phyloP scores from a whole-genome alignment of 1,284 basidiomycete species.

The Puccinia novopanici region DNA sequence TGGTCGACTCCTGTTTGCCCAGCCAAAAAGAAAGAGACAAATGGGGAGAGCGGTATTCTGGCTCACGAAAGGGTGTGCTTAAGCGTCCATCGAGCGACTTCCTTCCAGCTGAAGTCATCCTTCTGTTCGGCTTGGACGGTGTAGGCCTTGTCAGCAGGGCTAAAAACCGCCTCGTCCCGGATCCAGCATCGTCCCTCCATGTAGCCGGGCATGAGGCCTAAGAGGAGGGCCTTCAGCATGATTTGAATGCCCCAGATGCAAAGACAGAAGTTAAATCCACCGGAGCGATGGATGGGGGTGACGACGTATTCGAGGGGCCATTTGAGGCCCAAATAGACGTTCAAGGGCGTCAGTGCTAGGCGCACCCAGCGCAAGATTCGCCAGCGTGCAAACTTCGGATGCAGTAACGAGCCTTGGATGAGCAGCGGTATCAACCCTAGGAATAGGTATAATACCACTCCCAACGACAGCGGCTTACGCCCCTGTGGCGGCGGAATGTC shows the following conservation, averaged over 20 bases:
- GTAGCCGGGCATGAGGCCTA: slow-evolving; percentile 9
- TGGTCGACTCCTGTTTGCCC: background rate
- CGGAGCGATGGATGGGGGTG: background rate
- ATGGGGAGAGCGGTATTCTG: background rate
- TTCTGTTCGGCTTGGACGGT: background rate
- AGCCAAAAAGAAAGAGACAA: background rate
- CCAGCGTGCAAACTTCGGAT: slow-evolving; percentile 34
- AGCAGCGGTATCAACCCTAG: background rate
- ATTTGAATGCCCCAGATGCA: slow-evolving; percentile 28
- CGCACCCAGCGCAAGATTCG: slow-evolving; percentile 17
- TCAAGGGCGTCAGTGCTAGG: slow-evolving; percentile 19
- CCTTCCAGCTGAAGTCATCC: background rate
- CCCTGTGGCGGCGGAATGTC: background rate
- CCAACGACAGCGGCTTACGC: background rate
- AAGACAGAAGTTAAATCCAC: slow-evolving; percentile 17
- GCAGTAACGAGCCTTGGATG: slow-evolving; percentile 32
- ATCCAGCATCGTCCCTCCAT: slow-evolving; percentile 28
- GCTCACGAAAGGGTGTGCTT: slow-evolving; percentile 15
- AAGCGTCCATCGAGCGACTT: slow-evolving; percentile 18
- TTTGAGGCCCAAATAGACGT: slow-evolving; percentile 13
- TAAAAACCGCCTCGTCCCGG: background rate
- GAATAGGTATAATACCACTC: background rate
- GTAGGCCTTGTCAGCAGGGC: background rate
- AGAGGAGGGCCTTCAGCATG: slow-evolving; percentile 11
- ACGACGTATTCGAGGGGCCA: slow-evolving; percentile 7